Conservation (phyloP, 495 filamentous ascomycete species). For the Penicillium cinerascens region DNA sequence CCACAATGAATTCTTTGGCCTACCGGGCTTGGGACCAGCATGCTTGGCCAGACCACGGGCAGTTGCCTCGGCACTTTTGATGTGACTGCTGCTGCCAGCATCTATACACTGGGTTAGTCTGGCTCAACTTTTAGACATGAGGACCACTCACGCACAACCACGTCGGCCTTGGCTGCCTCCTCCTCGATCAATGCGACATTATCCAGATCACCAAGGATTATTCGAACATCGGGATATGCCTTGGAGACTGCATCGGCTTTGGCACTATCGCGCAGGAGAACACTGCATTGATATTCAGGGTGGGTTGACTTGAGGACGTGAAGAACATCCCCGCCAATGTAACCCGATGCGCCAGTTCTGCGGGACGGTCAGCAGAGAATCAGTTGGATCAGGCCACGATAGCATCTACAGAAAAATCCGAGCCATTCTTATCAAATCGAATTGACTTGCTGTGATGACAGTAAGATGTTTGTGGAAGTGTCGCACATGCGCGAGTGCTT, state of each 20-base stretch:
- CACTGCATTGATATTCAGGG: conserved; percentile 57
- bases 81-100: conserved; percentile 40
- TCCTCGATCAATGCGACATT: conserved; percentile 32
- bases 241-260: conserved; percentile 56
- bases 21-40: conserved; percentile 15
- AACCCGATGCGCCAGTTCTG: conserved; percentile 57
- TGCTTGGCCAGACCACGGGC: conserved; percentile 31
- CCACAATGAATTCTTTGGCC: neutral
- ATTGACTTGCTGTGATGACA: conserved; percentile 3
- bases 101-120: conserved; percentile 15
- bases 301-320: conserved; percentile 50
- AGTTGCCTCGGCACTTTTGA: conserved; percentile 38
- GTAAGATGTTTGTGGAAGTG: neutral
- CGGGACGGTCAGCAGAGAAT: conserved; percentile 1
- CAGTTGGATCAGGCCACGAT: neutral
- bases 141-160: conserved; percentile 42
- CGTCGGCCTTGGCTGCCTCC: conserved; percentile 41
- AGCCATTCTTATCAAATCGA: conserved; percentile 12
- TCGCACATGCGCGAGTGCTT: neutral
- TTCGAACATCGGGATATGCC: conserved; percentile 40
- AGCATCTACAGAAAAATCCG: conserved; percentile 20
- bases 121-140: neutral
- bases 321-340: conserved; percentile 65
- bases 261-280: conserved; percentile 56
- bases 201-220: conserved; percentile 49